Conservation (phyloP, 768 basidiomycete genomes). For the Suillus subluteus region DNA sequence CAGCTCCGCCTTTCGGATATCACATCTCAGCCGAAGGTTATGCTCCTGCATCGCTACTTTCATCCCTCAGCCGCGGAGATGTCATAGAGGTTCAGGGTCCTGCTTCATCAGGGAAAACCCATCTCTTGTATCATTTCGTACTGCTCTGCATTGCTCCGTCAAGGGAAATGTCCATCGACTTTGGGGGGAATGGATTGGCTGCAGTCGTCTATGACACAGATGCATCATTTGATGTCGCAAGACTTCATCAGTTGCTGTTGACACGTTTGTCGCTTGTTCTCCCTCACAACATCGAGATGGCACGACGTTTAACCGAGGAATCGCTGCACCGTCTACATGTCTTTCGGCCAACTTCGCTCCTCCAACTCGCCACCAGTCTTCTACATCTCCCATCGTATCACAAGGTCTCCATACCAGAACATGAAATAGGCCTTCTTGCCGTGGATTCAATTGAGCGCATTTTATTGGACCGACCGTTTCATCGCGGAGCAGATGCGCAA, state of each 20-base stretch:
- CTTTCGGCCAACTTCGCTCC: constrained; percentile 68
- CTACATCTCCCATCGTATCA: constrained; percentile 60
- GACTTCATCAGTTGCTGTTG: constrained; percentile 56
- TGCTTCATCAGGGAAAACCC: constrained; percentile 76
- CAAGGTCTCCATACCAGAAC: constrained; percentile 45
- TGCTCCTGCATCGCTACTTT: constrained; percentile 22
- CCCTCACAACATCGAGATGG: constrained; percentile 21
- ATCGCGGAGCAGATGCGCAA: constrained; percentile 54
- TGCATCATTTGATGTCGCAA: constrained; percentile 58
- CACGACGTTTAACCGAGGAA: constrained; percentile 34
- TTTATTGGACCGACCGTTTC: constrained; percentile 80
- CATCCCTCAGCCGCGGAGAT: constrained; percentile 54
- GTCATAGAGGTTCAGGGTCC: constrained; percentile 79
- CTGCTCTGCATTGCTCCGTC: constrained; percentile 60
- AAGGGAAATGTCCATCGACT: constrained; percentile 22
- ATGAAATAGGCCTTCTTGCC: constrained; percentile 66
- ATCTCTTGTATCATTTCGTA: constrained; percentile 70
- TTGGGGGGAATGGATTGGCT: constrained; percentile 67
- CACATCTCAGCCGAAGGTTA: constrained; percentile 36
- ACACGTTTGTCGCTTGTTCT: constrained; percentile 45
- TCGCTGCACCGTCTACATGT: constrained; percentile 64
- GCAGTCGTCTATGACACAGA: constrained; percentile 77
- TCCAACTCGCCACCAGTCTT: constrained; percentile 72
- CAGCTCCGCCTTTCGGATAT: constrained; percentile 34
- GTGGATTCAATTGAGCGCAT: constrained; percentile 79